phyloP scores from a whole-genome alignment of 192 early-diverging fungal genomes.

The Rhizophagus sp. region DNA sequence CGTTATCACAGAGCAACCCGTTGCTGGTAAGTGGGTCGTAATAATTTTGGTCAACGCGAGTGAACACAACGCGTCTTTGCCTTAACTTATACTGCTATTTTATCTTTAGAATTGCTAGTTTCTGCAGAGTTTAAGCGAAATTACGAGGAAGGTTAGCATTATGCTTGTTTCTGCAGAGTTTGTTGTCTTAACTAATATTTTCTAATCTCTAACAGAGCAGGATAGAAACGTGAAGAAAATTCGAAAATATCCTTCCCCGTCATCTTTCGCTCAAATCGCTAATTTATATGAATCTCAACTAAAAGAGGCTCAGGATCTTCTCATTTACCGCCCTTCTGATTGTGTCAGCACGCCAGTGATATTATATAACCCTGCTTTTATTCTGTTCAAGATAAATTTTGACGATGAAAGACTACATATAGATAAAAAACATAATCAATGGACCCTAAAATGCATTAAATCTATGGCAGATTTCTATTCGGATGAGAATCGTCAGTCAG shows the following conservation, averaged over 20 bases:
- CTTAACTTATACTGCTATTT: not conserved
- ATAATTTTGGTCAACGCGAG: not conserved
- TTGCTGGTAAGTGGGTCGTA: not conserved
- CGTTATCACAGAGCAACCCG: not conserved
- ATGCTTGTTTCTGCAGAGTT: not conserved
- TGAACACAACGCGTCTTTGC: not conserved
- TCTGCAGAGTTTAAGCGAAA: not conserved
- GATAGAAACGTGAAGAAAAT: constrained; percentile 7
- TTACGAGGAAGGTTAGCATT: constrained; percentile 15
- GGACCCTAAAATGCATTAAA: not conserved
- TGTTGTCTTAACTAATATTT: constrained; percentile 4
- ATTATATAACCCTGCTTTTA: constrained; percentile 5
- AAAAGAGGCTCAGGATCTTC: not conserved
- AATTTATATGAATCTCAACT: constrained; percentile 1
- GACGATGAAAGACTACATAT: not conserved
- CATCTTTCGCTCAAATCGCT: not conserved
- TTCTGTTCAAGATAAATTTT: not conserved
- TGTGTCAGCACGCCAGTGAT: not conserved
- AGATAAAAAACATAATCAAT: constrained; percentile 9
- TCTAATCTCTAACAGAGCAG: constrained; percentile 15
- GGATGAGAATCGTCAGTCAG: not conserved
- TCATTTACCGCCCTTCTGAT: not conserved
- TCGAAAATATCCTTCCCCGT: constrained; percentile 4
- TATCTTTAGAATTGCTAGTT: not conserved
- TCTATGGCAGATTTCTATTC: not conserved